phyloP scores from a whole-genome alignment of 2,329 filamentous ascomycete species.

The Apiospora kogelbergensis region DNA sequence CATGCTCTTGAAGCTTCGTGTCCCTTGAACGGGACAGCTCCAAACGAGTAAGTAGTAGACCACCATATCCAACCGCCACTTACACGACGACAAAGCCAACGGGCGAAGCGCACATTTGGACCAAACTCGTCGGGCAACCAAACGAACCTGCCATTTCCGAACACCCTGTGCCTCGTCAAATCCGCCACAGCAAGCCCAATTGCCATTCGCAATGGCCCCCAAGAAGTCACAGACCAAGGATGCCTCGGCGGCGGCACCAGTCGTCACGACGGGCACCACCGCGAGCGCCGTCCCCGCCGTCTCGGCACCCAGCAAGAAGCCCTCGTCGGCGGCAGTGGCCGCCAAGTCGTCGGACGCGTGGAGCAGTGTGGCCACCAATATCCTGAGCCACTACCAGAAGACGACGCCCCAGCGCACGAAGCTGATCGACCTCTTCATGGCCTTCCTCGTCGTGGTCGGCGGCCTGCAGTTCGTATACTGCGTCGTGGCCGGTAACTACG shows the following conservation, averaged over 20 bases:
- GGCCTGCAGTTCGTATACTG: constrained; percentile 94
- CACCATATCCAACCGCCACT: not conserved
- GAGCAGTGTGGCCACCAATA: constrained; percentile 63
- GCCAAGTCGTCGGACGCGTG: constrained; percentile 28
- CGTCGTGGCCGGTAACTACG: constrained; percentile 88
- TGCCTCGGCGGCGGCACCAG: constrained; percentile 18
- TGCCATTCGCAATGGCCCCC: constrained; percentile 1
- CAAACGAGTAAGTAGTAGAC: not conserved
- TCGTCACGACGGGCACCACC: constrained; percentile 15
- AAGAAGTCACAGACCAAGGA: constrained; percentile 13
- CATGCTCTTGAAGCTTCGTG: constrained; percentile 9
- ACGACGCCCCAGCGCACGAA: constrained; percentile 88
- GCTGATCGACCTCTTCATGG: constrained; percentile 89
- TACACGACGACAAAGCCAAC: not conserved
- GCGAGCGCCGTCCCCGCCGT: constrained; percentile 16
- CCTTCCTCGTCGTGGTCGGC: constrained; percentile 80
- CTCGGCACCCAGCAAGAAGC: constrained; percentile 20
- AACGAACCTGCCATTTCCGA: not conserved
- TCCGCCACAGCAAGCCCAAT: not conserved
- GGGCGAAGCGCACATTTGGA: no score
- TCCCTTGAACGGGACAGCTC: constrained; percentile 8
- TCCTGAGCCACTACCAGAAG: constrained; percentile 77
- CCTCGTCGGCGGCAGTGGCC: constrained; percentile 22
- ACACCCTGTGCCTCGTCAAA: not conserved
- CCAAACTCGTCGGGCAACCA: not conserved